A percentile compares a stretch with the other conserved stretches of the same genome.
phyloP scores from a whole-genome alignment of 2,329 filamentous ascomycete genomes.

The Aspergillus candidus region DNA sequence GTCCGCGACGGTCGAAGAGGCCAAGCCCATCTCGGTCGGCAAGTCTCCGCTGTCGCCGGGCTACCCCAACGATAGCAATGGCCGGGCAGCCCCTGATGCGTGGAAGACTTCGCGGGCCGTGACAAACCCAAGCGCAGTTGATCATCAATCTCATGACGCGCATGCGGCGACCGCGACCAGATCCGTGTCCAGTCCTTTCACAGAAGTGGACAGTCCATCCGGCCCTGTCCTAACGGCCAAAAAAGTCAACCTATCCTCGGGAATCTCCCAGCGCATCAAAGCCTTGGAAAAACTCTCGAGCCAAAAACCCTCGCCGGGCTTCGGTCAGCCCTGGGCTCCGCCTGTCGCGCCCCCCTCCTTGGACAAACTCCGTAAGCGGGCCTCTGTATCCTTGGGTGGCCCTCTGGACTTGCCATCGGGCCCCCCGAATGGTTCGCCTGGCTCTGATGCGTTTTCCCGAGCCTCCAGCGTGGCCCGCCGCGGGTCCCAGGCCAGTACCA shows the following conservation, averaged over 20 bases:
- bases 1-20: slow-evolving; percentile 73
- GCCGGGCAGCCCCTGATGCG: slow-evolving; percentile 21
- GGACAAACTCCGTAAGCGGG: slow-evolving; percentile 46
- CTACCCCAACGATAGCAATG: slow-evolving; percentile 40
- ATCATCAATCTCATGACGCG: slow-evolving; percentile 21
- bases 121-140: slow-evolving; percentile 32
- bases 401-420: slow-evolving; percentile 18
- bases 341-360: slow-evolving; percentile 55
- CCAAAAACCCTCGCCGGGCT: slow-evolving; percentile 28
- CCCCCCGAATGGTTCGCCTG: slow-evolving; percentile 24
- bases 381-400: slow-evolving; percentile 30
- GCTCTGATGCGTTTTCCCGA: slow-evolving; percentile 25
- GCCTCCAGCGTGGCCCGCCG: slow-evolving; percentile 26
- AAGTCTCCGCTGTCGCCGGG: slow-evolving; percentile 75
- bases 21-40: slow-evolving; percentile 70
- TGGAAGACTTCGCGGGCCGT: slow-evolving; percentile 36
- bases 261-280: slow-evolving; percentile 91
- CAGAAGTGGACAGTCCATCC: slow-evolving; percentile 24
- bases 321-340: slow-evolving; percentile 34
- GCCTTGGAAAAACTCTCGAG: slow-evolving; percentile 71
- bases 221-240: slow-evolving; percentile 53
- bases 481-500: slow-evolving; percentile 23
- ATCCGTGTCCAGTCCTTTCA: slow-evolving; percentile 35
- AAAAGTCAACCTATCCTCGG: slow-evolving; percentile 78
- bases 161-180: slow-evolving; percentile 29